Evolutionary conservation across 2,329 filamentous ascomycete species (phyloP).

Genomic region (Pezizomycotina sp.): DNA sequence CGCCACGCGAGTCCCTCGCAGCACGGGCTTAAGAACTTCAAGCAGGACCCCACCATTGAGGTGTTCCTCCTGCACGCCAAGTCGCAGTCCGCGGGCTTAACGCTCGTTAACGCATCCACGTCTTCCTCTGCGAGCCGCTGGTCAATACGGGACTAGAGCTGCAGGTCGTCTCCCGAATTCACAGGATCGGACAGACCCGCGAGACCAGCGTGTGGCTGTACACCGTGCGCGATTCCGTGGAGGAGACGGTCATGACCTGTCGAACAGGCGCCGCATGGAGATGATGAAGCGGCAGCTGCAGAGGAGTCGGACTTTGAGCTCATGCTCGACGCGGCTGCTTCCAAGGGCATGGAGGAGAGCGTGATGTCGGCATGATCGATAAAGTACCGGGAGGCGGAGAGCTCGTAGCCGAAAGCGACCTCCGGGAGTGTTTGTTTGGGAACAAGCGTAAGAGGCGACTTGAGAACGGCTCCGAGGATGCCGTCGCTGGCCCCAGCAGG

Average conservation of each 20-base stretch:
- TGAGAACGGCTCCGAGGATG: constrained; percentile 8
- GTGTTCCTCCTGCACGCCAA: constrained; percentile 72
- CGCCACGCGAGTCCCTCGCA: constrained; percentile 49
- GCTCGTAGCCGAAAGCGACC: constrained; percentile 55
- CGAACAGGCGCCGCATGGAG: constrained; percentile 58
- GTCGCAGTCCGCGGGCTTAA: constrained; percentile 62
- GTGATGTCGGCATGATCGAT: constrained; percentile 53
- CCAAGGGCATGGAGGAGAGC: constrained; percentile 61
- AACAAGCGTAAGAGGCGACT: constrained; percentile 27
- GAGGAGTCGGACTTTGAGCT: too few relatives aligned
- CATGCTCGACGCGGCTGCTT: constrained; percentile 65
- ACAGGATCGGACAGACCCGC: constrained; percentile 78
- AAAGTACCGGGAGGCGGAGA: constrained; percentile 59
- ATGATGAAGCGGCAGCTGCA: constrained; percentile 53
- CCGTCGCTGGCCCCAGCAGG: constrained; percentile 12
- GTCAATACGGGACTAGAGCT: constrained; percentile 87
- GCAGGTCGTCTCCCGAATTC: constrained; percentile 85
- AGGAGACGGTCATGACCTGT: constrained; percentile 79
- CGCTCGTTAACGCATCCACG: constrained; percentile 83
- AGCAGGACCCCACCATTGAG: constrained; percentile 42
- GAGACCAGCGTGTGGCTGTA: constrained; percentile 93
- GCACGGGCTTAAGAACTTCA: constrained; percentile 59
- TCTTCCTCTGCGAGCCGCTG: constrained; percentile 85
- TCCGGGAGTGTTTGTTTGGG: constrained; percentile 82
- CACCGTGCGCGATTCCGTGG: constrained; percentile 74